Base-by-base conservation (phyloP, 805 yeast species). In the Zygosaccharomyces rouxii region DNA sequence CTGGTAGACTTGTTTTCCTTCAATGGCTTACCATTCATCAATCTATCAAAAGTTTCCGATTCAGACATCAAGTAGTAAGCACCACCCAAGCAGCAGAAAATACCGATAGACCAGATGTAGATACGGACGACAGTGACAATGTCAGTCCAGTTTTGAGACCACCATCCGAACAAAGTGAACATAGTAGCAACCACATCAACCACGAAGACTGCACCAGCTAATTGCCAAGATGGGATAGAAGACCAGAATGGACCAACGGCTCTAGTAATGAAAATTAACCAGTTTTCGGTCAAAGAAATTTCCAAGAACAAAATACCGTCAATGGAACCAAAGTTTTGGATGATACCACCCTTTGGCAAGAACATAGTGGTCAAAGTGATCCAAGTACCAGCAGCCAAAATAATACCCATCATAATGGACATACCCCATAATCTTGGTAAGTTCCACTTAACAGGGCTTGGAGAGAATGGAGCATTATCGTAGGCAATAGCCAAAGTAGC, bases 171-270 rank as follows among this genome's bases (percentile, higher is more conserved):
- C 68, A 89, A 73, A 66, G 89, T 76, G 83, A 89, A 89, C 81
- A 86, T 79, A 55, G 97, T 89, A 60, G 97, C 95, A 64, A 89
- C 74, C 78, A 89, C 74, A 74, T 89, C 97, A 69, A 89, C 97
- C 68, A 74, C 74, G 69, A 87, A 78, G 64, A 89, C 96, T 65
- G 97, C 97, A 77, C 95, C 95, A 64, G 94, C 62, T 76, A 89
- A 82, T 79, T 89, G 96, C 97, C 97, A 89, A 43, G 97, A 89
- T 77, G 97, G 97, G 52, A 78, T 66, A 41, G 96, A 88, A 52
- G 96, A 86, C 97, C 97, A 89, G 94, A 89, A 89, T 69, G 97
- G 96, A 79, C 97, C 97, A 72, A 81, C 86, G 69, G 96, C 96
- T 80, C 97, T 84, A 67, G 97, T 89, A 70, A 89, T 78, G 86